Evolutionary conservation across 1,284 basidiomycete species (phyloP).

Genomic region (Puccinia coronata): DNA sequence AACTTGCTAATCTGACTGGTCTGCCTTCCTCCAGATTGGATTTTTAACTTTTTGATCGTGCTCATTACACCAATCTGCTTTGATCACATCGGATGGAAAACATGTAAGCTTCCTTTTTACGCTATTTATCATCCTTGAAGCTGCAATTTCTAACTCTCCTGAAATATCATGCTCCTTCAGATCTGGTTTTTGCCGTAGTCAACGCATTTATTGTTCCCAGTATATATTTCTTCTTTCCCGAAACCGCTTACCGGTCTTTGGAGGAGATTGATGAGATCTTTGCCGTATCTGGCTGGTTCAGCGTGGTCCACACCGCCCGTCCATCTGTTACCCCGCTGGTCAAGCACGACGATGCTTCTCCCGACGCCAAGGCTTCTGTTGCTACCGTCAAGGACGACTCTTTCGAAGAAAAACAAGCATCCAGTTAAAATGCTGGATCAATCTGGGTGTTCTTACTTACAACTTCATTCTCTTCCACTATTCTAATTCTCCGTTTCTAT

Average conservation of each 20-base stretch:
- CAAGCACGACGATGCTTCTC: neutral
- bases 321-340: slow-evolving; percentile 22
- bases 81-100: slow-evolving; percentile 67
- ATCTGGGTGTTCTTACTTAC: neutral
- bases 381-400: neutral
- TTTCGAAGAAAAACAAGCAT: neutral
- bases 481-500: too few relatives aligned
- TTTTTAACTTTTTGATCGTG: slow-evolving; percentile 67
- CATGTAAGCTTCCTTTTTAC: slow-evolving; percentile 57
- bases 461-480: neutral
- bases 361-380: neutral
- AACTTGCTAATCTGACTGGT: slow-evolving; percentile 51
- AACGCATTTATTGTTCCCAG: slow-evolving; percentile 68
- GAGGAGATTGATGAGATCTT: slow-evolving; percentile 61
- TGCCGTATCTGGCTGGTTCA: slow-evolving; percentile 50
- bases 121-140: neutral
- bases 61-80: slow-evolving; percentile 71
- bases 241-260: slow-evolving; percentile 68
- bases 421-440: neutral
- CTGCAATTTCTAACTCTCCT: neutral
- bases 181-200: slow-evolving; percentile 68
- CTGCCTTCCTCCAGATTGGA: slow-evolving; percentile 63
- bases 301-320: slow-evolving; percentile 32
- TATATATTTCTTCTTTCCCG: slow-evolving; percentile 70
- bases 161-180: neutral